These are phyloP conservation scores for Coniochaeta hoffmannii DNA, from an alignment of 2,329 filamentous ascomycete genomes.

Conservation along the genomic window DNA sequence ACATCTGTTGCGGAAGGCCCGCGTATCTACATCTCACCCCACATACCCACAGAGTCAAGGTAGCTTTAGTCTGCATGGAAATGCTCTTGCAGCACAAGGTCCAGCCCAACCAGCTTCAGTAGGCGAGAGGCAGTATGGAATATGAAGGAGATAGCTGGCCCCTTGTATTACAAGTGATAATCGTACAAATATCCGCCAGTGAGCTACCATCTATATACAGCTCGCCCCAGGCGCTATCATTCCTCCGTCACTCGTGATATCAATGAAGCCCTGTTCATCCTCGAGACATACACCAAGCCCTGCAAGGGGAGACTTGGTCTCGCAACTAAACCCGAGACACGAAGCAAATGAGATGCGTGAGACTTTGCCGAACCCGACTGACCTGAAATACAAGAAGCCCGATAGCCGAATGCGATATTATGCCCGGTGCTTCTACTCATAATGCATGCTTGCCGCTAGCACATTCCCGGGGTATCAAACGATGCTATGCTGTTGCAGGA, in stretches of 20 bases:
- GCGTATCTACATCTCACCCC: no score
- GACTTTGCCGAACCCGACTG: no score
- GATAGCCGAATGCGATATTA: neutral
- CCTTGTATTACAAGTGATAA: neutral
- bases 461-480: slow-evolving; percentile 25
- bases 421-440: neutral
- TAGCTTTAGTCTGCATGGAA: no score
- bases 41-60: no score
- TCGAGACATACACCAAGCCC: neutral
- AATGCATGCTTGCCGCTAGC: neutral
- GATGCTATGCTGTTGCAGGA: slow-evolving; percentile 46
- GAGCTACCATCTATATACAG: neutral
- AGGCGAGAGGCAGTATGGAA: neutral
- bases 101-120: no score
- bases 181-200: neutral
- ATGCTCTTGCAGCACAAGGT: no score
- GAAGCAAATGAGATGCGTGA: no score
- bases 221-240: neutral
- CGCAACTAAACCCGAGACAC: no score
- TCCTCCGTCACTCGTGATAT: neutral
- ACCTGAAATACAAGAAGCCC: no score
- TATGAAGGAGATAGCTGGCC: neutral
- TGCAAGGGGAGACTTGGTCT: no score
- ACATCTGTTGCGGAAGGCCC: no score
- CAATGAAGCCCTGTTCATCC: neutral